These are phyloP conservation scores for Taphrina pruni DNA, from an alignment of 1,139 yeast genomes.

Conservation along the genomic window DNA sequence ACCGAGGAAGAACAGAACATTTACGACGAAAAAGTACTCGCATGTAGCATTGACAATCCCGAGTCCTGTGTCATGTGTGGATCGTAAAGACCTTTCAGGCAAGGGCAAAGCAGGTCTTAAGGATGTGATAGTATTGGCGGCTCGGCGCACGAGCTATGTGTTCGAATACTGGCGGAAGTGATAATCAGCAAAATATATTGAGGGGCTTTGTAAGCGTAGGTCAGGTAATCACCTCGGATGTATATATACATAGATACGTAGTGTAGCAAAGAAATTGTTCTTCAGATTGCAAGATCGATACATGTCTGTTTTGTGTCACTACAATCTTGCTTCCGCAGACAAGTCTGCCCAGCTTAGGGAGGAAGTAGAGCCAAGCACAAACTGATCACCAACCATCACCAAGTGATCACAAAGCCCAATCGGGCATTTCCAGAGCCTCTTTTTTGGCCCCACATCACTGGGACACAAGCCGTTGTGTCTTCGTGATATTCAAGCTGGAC, in stretches of 20 bases:
- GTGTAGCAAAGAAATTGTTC: background rate
- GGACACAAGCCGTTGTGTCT: too few relatives aligned
- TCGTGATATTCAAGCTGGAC: too few relatives aligned
- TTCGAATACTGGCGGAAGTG: conserved; percentile 5
- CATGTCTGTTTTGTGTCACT: too few relatives aligned
- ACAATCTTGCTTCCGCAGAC: too few relatives aligned
- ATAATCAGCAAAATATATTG: background rate
- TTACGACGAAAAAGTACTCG: conserved; percentile 88
- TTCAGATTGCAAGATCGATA: too few relatives aligned
- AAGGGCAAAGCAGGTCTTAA: background rate
- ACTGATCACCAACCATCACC: too few relatives aligned
- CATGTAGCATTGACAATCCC: conserved; percentile 96
- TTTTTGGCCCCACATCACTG: too few relatives aligned
- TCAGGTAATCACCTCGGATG: background rate
- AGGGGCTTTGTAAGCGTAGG: background rate
- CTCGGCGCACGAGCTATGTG: background rate
- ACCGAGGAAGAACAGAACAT: conserved; percentile 63
- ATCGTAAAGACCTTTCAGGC: conserved; percentile 60
- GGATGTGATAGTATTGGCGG: background rate
- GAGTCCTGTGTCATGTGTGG: conserved; percentile 99
- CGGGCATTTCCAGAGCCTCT: too few relatives aligned
- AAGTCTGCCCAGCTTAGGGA: too few relatives aligned
- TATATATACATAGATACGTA: conserved; percentile 10
- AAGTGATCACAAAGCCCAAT: too few relatives aligned
- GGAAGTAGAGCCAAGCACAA: too few relatives aligned